Evolutionary conservation across 805 yeast genomes (phyloP), one percentile per base, ranked within the genome.

Genomic region (Schizosaccharomyces octosporus): DNA sequence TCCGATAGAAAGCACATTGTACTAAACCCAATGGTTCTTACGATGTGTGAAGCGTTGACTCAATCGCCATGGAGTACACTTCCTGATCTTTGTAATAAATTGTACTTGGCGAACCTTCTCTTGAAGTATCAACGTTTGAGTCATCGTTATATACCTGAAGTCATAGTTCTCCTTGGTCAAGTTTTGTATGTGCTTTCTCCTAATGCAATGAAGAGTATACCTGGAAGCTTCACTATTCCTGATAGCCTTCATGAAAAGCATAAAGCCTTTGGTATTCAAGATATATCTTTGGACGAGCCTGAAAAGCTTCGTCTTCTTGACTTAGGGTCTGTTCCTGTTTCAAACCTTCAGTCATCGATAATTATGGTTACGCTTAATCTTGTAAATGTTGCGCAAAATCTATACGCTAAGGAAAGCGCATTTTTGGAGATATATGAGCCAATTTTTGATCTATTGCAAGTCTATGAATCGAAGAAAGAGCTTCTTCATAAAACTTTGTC

Each of bases 1-100:
- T 93, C 98, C 0, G 99, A 93, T 74, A 89, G 87, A 69, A 90
- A 85, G 72, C 98, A 93, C 74, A 76, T 88, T 63, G 84, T 93
- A 11, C 89, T 83, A 4, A 89, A 96, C 0, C 95, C 97, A 3
- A 78, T 90, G 1, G 73, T 80, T 39, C 78, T 93, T 42, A 72
- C 87, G 48, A 80, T 87, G 75, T 79, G 83, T 59, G 90, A 87
- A 70, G 74, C 80, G 15, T 72, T 90, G 62, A 81, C 82, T 61
- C 80, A 78, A 65, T 66, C 79, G 24, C 75, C 76, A 55, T 70
- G 72, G 32, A 68, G 68, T 27, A 68, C 75, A 4, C 63, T 79
- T 31, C 70, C 70, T 32, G 74, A 73, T 55, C 65, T 83, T 5
- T 78, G 80, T 57, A 77, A 79, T 62, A 89, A 90, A 31, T 68